These are phyloP conservation scores for Vigna radiata DNA, from an alignment of 306 rosid species.

Conservation along the genomic window DNA sequence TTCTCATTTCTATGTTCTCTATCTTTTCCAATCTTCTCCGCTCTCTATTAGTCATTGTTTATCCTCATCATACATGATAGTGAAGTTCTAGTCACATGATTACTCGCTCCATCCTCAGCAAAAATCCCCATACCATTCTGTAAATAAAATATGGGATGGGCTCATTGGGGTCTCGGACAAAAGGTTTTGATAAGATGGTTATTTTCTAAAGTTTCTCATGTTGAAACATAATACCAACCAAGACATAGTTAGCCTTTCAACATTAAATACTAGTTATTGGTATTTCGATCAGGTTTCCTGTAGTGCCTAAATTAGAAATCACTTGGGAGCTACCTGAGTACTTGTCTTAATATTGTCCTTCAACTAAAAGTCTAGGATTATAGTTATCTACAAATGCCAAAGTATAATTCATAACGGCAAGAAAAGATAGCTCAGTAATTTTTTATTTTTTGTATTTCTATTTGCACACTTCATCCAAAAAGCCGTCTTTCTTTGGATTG, in stretches of 20 bases:
- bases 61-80: neutral
- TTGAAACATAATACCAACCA: neutral
- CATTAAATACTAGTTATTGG: neutral
- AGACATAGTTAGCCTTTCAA: conserved; percentile 5
- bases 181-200: conserved; percentile 1
- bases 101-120: neutral
- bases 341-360: conserved; percentile 6
- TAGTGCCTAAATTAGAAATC: neutral
- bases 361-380: neutral
- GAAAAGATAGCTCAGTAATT: neutral
- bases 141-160: neutral
- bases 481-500: conserved; percentile 19
- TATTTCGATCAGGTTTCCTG: neutral
- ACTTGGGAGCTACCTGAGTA: conserved; percentile 3
- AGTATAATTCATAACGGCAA: neutral
- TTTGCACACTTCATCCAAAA: neutral
- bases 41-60: conserved; percentile 8
- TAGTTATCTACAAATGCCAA: conserved; percentile 1
- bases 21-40: neutral
- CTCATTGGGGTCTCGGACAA: neutral
- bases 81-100: neutral
- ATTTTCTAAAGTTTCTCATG: neutral
- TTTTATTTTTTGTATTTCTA: neutral
- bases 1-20: neutral
- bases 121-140: neutral